Base-by-base conservation (phyloP, 1,139 yeast species). In the Pichiaceae sp. region DNA sequence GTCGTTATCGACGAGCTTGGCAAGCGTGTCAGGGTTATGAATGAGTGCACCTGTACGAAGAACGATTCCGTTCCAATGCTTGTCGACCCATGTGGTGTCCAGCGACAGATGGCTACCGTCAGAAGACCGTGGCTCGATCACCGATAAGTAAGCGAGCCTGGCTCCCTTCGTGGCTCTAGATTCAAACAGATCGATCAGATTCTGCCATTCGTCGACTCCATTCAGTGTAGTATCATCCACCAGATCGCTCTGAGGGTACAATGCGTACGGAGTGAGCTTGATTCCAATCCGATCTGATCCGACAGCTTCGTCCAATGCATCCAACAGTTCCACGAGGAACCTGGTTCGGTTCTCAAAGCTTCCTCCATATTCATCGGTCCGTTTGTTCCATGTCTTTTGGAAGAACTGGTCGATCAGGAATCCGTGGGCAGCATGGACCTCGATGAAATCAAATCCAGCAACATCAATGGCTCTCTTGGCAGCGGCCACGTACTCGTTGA, bases 251-350 rank as follows among this genome's bases (percentile, higher is more conserved):
- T 63, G 66, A 50, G 47, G 43, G 17, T 50, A 54, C 28, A 48
- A 48, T 17, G 67, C 63, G 63, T 70, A 76, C 30, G 89, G 89
- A 6, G 85, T 75, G 12, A 81, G 47, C 56, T 86, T 67, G 39
- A 78, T 55, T 21, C 72, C 82, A 23, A 75, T 61, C 43, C 62
- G 66, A 7, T 44, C 47, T 9, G 57, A 54, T 18, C 59, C 59
- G 34, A 54, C 45, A 2, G 46, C 50, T 28, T 42, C 51, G 29
- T 57, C 52, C 8, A 72, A 50, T 12, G 54, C 56, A 39, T 64
- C 69, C 17, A 66, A 48, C 24, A 62, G 40, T 40, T 67, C 70
- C 17, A 62, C 41, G 2, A 60, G 28, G 24, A 66, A 49, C 31
- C 68, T 50, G 6, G 57, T 50, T 42, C 72, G 57, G 47, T 64